phyloP scores from a whole-genome alignment of 768 basidiomycete genomes.

The Obba rivulosa region DNA sequence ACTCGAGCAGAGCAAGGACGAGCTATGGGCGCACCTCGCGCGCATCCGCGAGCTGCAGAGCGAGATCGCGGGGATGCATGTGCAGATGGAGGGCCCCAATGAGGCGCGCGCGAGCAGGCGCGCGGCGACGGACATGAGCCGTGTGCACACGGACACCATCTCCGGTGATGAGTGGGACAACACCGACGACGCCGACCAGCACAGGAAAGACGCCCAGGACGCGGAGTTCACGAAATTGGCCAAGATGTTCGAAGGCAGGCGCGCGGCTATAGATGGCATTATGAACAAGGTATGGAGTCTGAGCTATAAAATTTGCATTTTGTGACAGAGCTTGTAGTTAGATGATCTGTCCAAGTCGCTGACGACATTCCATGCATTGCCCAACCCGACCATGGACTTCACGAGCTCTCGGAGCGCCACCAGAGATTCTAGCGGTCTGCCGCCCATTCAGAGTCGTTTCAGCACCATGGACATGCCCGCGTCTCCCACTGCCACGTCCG shows the following conservation, averaged over 20 bases:
- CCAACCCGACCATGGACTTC: slow-evolving; percentile 35
- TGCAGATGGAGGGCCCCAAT: slow-evolving; percentile 60
- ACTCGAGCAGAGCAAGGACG: slow-evolving; percentile 34
- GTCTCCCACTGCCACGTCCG: too few species aligned
- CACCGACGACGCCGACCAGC: slow-evolving; percentile 49
- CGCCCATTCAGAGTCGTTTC: background rate
- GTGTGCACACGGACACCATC: slow-evolving; percentile 38
- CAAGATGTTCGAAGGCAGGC: slow-evolving; percentile 64
- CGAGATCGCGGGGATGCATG: slow-evolving; percentile 66
- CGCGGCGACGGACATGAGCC: slow-evolving; percentile 8
- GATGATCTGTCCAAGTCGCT: slow-evolving; percentile 45
- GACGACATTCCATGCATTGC: slow-evolving; percentile 39
- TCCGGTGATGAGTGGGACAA: slow-evolving; percentile 36
- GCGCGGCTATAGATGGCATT: slow-evolving; percentile 61
- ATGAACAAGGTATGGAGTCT: slow-evolving; percentile 58
- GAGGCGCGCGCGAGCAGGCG: slow-evolving; percentile 17
- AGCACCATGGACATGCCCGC: too few species aligned
- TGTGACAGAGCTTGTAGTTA: slow-evolving; percentile 47
- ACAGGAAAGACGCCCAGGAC: slow-evolving; percentile 45
- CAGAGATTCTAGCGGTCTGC: slow-evolving; percentile 18
- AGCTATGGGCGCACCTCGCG: slow-evolving; percentile 63
- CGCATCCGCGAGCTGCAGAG: slow-evolving; percentile 68
- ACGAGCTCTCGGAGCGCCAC: slow-evolving; percentile 26
- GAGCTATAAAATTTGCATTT: slow-evolving; percentile 2
- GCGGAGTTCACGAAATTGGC: slow-evolving; percentile 65